A percentile compares a stretch with the other conserved stretches of the same genome.
Evolutionary conservation across 139 green algal genomes (phyloP).

Genomic region (Chlamydomonas asymmetrica): DNA sequence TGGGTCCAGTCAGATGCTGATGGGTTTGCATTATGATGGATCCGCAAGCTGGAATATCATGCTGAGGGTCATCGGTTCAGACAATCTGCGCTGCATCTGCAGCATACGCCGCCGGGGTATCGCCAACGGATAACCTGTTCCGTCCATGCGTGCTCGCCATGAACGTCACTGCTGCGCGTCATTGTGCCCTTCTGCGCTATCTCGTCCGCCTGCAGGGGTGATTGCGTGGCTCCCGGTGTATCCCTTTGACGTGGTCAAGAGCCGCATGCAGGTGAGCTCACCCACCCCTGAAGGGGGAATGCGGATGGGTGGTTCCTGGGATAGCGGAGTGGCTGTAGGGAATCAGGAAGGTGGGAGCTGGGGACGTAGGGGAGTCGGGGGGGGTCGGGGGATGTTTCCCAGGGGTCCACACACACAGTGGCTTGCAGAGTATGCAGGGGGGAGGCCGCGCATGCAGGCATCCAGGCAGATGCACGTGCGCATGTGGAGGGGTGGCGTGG

Average conservation of each 20-base stretch:
- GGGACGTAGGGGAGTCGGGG: too few species aligned
- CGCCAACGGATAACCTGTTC: too few species aligned
- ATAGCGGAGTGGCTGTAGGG: background rate
- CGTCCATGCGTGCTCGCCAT: too few species aligned
- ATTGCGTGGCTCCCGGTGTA: constrained; percentile 67
- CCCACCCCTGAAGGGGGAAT: background rate
- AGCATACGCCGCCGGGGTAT: too few species aligned
- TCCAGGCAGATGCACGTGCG: too few species aligned
- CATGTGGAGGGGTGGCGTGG: too few species aligned
- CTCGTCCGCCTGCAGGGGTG: constrained; percentile 55
- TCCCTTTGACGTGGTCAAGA: constrained; percentile 75
- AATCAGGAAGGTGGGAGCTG: background rate
- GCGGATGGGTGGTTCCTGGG: background rate
- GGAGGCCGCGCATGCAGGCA: too few species aligned
- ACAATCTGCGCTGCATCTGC: too few species aligned
- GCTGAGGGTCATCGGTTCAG: too few species aligned
- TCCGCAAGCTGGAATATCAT: too few species aligned
- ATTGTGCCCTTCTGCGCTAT: background rate
- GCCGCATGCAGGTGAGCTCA: constrained; percentile 55
- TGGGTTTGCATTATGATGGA: too few species aligned
- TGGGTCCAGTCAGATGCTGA: too few species aligned
- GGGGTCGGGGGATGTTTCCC: background rate
- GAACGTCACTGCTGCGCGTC: background rate
- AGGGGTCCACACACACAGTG: background rate
- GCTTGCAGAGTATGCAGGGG: background rate